Evolutionary conservation across 441 rosid species (phyloP).

Genomic region (Mallotus japonicus): DNA sequence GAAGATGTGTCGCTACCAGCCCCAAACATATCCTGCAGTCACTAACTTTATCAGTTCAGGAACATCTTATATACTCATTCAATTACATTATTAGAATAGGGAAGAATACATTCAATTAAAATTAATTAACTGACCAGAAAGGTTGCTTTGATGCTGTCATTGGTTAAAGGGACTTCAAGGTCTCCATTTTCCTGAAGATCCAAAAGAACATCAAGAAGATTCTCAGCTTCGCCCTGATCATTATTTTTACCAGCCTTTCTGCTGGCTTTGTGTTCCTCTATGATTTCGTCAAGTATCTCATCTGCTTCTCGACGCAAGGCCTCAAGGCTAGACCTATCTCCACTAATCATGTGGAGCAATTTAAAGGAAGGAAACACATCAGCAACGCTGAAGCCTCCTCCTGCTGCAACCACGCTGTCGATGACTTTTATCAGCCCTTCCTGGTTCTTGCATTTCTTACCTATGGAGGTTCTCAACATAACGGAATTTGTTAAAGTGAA

Average conservation of each 20-base stretch:
- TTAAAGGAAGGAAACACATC: too few relatives aligned
- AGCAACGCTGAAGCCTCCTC: conserved; percentile 1
- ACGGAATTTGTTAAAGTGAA: not conserved
- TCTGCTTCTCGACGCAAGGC: not conserved
- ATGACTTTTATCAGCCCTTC: not conserved
- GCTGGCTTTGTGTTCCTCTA: not conserved
- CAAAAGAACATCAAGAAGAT: conserved; percentile 8
- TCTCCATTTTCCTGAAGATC: conserved; percentile 2
- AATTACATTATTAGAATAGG: too few relatives aligned
- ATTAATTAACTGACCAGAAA: not conserved
- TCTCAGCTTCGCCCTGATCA: not conserved
- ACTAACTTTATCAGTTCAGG: not conserved
- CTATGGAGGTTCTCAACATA: not conserved
- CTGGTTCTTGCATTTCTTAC: not conserved
- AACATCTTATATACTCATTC: too few relatives aligned
- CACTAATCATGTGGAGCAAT: not conserved
- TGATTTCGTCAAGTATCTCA: not conserved
- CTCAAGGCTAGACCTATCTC: not conserved
- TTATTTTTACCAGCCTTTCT: not conserved
- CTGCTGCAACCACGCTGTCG: not conserved
- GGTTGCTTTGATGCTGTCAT: conserved; percentile 1
- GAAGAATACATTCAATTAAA: too few relatives aligned
- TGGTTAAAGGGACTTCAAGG: not conserved
- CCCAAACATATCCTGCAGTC: not conserved
- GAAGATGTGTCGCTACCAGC: conserved; percentile 7